Evolutionary conservation across 768 basidiomycete genomes (phyloP), one percentile per base, ranked within the genome.

Genomic region (Neoboletus brunneissimus): DNA sequence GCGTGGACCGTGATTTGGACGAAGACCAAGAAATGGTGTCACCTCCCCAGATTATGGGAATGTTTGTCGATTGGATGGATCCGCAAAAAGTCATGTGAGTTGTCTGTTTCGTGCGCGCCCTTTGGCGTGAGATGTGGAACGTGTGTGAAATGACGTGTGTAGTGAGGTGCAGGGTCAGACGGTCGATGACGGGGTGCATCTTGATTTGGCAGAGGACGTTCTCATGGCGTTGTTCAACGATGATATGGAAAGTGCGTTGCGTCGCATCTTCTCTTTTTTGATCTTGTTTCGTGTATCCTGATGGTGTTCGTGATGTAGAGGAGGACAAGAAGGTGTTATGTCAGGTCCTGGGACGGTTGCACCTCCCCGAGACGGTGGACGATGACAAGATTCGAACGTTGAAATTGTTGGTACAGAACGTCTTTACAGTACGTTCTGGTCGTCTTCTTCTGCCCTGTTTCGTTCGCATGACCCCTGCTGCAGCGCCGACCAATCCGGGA

Each of bases 11-110:
- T 20, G 85, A 87, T 15, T 69, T 86, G 23, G 90, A 89, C 4
- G 87, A 87, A 1, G 86, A 83, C 45, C 82, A 88, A 64, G 82
- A 85, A 41, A 89, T 90, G 85, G 81, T 92, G 12, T 73, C 81
- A 0, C 83, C 88, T 0, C 73, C 82, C 20, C 89, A 92, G 64
- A 85, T 92, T 55, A 86, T 84, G 0, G 74, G 86, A n/a, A 80
- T 94, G 72, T 79, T 95, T 65, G 78, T 88, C 3, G 92, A 94
- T 61, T 96, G 94, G 93, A 91, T 89, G 4, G 88, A 95, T 67
- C 89, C 91, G 0, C 78, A 83, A 65, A 92, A 90, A 64, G 80
- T 81, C 35, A 79, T 83, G 66, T 81, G 65, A 76, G 77, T 73
- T 66, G 73, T 75, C 15, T 12, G 15, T 27, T 44, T 60, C 16